Evolutionary conservation across 306 rosid species (phyloP), one percentile per base, ranked within the genome.

Genomic region (Vigna trinervia): DNA sequence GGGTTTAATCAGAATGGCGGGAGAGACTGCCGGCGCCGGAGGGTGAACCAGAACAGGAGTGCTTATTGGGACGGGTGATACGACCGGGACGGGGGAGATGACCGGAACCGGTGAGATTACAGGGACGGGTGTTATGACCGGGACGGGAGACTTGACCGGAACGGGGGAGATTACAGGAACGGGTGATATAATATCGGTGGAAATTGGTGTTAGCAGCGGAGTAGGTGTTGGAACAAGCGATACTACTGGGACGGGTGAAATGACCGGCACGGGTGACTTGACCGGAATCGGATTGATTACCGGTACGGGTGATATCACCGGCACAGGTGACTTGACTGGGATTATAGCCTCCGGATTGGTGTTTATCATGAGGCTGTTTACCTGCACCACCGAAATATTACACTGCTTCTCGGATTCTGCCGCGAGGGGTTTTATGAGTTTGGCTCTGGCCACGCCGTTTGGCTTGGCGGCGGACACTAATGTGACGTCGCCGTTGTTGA

Each of bases 321-420:
- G 63, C 7, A 58, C 64, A 2, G 64, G 63, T 22, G 63, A 58
- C 8, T 4, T 26, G 1, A 23, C 38, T 4, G 61, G 62, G 9
- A 57, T 22, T 15, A 20, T 43, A 28, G 5, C 19, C 3, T 2
- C 11, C 6, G 45, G 14, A 61, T 12, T 58, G 1, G 85, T 1
- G 5, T 12, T 83, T 47, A 83, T 22, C 1, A 88, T 71, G 13
- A 76, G 62, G 8, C 43, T 26, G 73, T 87, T 83, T 4, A 85
- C 46, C 48, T 88, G 87, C 39, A 88, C 38, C 12, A 88, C 74
- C 0, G 89, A 85, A 3, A 88, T 64, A 15, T 73, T 76, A 79
- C 10, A 8, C 43, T 51, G 28, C 2, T 57, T 69, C 53, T 84
- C 53, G 1, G 89, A 87, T 26, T 85, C 66, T 0, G 80, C 56